These are phyloP conservation scores for Triticum timopheevii DNA, from an alignment of 176 grass and related monocot species.

Conservation along the genomic window DNA sequence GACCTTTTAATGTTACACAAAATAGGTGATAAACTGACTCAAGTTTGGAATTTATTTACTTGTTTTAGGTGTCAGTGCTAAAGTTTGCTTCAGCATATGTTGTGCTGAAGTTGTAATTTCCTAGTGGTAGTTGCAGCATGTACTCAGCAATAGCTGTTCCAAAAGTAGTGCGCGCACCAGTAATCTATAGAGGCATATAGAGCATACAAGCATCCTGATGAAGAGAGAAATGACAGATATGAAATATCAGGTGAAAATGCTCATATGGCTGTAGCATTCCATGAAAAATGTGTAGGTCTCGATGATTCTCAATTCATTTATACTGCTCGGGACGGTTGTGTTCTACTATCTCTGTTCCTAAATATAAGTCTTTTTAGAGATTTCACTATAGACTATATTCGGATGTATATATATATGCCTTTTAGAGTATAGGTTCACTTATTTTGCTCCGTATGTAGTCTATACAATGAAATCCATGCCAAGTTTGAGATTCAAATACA, in stretches of 20 bases:
- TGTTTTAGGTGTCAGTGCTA: neutral
- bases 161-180: neutral
- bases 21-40: neutral
- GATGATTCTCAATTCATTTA: neutral
- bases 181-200: neutral
- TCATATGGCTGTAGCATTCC: neutral
- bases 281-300: neutral
- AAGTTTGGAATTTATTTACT: neutral
- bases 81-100: neutral
- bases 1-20: too few relatives aligned
- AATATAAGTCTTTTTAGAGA: too few relatives aligned
- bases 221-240: neutral
- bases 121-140: too few relatives aligned
- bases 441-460: too few relatives aligned
- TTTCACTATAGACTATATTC: too few relatives aligned
- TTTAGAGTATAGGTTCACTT: too few relatives aligned
- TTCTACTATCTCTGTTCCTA: neutral
- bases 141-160: neutral
- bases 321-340: neutral
- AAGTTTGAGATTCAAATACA: neutral
- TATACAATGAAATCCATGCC: neutral
- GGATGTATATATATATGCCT: too few relatives aligned
- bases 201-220: neutral
- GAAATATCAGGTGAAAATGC: neutral
- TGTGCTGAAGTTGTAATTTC: neutral